phyloP scores from a whole-genome alignment of 805 yeast species.

The Ogataea pilisensis region DNA sequence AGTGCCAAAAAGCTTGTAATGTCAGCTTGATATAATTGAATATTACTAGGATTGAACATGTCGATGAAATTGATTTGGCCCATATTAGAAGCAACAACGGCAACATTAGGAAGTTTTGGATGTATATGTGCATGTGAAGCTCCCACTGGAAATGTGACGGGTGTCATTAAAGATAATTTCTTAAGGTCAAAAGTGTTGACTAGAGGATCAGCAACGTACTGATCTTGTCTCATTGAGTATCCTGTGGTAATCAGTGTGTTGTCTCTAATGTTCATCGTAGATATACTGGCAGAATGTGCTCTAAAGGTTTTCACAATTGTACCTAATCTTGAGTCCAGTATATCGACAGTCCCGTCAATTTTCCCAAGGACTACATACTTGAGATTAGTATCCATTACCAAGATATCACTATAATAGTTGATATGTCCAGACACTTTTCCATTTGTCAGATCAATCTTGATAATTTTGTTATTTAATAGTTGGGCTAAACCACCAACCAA shows the following conservation, averaged over 20 bases:
- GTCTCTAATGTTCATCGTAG: constrained; percentile 64
- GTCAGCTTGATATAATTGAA: constrained; percentile 64
- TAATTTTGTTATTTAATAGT: constrained; percentile 29
- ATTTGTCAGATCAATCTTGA: constrained; percentile 40
- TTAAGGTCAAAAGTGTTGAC: constrained; percentile 80
- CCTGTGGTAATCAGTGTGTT: constrained; percentile 78
- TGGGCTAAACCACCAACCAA: constrained; percentile 38
- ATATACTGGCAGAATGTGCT: constrained; percentile 57
- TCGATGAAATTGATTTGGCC: constrained; percentile 90
- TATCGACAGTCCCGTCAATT: constrained; percentile 56
- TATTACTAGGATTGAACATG: constrained; percentile 68
- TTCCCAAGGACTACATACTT: constrained; percentile 58
- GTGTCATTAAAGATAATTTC: constrained; percentile 64
- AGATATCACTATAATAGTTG: constrained; percentile 41
- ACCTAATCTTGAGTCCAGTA: constrained; percentile 53
- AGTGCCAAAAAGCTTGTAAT: constrained; percentile 42
- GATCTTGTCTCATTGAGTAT: constrained; percentile 59
- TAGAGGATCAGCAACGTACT: constrained; percentile 65
- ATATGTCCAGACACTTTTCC: constrained; percentile 34
- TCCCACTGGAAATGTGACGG: constrained; percentile 85
- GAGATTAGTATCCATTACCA: constrained; percentile 45
- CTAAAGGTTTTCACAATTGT: constrained; percentile 47
- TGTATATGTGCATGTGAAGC: constrained; percentile 82
- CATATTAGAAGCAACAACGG: constrained; percentile 64
- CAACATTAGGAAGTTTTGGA: constrained; percentile 77